Conservation (phyloP, 2,329 filamentous ascomycete species). For the Massarina eburnea region DNA sequence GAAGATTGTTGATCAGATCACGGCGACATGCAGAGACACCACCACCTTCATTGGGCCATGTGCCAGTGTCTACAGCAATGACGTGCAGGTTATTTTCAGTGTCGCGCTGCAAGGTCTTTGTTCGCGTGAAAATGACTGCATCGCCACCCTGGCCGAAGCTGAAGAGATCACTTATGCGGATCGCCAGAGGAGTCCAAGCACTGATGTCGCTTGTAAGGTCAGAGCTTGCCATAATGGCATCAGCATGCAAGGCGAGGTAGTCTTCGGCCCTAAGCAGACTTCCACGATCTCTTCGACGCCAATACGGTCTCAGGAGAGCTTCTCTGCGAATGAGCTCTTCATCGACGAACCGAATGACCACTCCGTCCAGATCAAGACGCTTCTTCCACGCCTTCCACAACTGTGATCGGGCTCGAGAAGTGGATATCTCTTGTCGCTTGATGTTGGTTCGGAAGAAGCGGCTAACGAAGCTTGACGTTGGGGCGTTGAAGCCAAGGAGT, state of each 20-base stretch:
- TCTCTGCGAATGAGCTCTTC: constrained; percentile 43
- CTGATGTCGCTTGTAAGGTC: constrained; percentile 56
- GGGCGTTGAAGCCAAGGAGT: constrained; percentile 50
- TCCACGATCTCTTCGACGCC: constrained; percentile 42
- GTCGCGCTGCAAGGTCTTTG: constrained; percentile 50
- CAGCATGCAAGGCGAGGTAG: constrained; percentile 47
- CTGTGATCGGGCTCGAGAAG: constrained; percentile 41
- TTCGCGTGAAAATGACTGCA: constrained; percentile 53
- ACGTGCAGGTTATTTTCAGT: constrained; percentile 44
- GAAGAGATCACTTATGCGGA: constrained; percentile 55
- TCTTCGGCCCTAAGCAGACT: constrained; percentile 41
- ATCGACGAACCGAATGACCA: constrained; percentile 45
- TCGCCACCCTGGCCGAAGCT: constrained; percentile 58
- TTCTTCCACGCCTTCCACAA: constrained; percentile 47
- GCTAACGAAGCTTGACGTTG: constrained; percentile 35
- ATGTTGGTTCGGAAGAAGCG: constrained; percentile 43
- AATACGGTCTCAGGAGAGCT: constrained; percentile 39
- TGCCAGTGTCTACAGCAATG: constrained; percentile 45
- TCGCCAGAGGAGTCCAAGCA: constrained; percentile 55
- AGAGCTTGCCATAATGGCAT: constrained; percentile 55
- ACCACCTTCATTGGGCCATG: constrained; percentile 48
- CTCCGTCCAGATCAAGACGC: constrained; percentile 40
- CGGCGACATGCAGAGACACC: constrained; percentile 47
- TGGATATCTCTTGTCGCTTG: constrained; percentile 43
- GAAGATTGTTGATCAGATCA: constrained; percentile 47